Base-by-base conservation (phyloP, 768 basidiomycete genomes). In the Suillus occidentalis region DNA sequence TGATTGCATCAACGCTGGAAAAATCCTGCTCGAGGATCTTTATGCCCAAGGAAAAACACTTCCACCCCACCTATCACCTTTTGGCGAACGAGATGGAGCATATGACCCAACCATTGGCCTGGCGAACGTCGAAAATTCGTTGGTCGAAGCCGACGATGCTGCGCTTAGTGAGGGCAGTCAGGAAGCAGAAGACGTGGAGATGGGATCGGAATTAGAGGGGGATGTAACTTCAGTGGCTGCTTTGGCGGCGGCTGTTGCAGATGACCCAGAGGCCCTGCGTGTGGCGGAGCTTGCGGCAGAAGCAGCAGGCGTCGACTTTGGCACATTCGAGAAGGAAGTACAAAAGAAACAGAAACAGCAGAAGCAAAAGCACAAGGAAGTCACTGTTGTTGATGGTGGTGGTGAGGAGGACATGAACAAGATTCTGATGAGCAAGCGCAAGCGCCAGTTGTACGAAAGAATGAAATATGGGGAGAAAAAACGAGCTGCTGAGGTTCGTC, bases 391-490 rank as follows among this genome's bases (percentile, higher is more conserved):
- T 67, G 76, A 78, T 43, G 56, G 66, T 67, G 39, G 70, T 68
- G 55, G 71, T 22, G 93, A 95, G 74, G 83, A 87, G 71, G 91
- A 96, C 73, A 93, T 97, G 91, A 90, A 92, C 78, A 97, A 96
- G 84, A 97, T 98, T 89, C 84, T 98, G 87, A 89, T 97, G 89
- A 97, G 93, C 81, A 95, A 94, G 77, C 94, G 92, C 80, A 91
- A 97, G 77, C 86, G 88, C 71, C 96, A 96, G 78, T 78, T 97
- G 71, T 97, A 96, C 75, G 94, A 95, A 78, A 91, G 91, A 79
- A 92, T 97, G 87, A 94, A 95, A 79, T 87, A 92, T 74, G 88
- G 89, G 68, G 85, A 96, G 74, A 84, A 85, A 75, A 92, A 89
- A 78, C 88, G 89, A 66, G 82, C 83, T 16, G 79, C 83, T 31